Evolutionary conservation across 495 filamentous ascomycete species (phyloP).

Genomic region (Niebla homalea): DNA sequence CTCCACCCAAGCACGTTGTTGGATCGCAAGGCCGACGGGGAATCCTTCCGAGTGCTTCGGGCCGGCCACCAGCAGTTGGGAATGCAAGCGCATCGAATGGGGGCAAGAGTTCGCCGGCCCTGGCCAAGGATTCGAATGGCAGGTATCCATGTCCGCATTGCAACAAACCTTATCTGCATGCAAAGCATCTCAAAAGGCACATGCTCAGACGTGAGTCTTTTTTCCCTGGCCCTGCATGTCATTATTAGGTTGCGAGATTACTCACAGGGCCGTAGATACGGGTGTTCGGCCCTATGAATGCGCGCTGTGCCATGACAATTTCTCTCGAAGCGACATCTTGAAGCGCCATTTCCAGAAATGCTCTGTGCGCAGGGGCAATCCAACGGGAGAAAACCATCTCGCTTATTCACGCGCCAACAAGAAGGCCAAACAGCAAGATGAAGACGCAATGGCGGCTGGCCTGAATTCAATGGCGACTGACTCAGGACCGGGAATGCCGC

Average conservation of each 20-base stretch:
- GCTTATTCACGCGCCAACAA: constrained; percentile 83
- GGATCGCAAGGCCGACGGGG: constrained; percentile 83
- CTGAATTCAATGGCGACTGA: constrained; percentile 28
- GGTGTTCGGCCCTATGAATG: constrained; percentile 96
- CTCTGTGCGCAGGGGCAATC: constrained; percentile 86
- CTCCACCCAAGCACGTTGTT: constrained; percentile 74
- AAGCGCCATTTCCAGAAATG: constrained; percentile 99
- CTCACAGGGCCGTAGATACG: constrained; percentile 47
- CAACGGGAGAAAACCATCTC: constrained; percentile 80
- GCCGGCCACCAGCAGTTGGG: constrained; percentile 52
- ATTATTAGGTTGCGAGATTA: too few relatives aligned
- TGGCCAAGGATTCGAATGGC: constrained; percentile 85
- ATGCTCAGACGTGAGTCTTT: constrained; percentile 74
- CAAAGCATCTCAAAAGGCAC: constrained; percentile 95
- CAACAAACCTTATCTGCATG: constrained; percentile 92
- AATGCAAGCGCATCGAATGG: constrained; percentile 28
- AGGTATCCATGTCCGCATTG: constrained; percentile 97
- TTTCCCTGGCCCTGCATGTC: background rate
- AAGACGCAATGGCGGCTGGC: constrained; percentile 13
- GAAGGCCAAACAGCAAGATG: constrained; percentile 37
- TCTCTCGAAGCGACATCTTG: constrained; percentile 93
- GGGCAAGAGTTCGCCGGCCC: constrained; percentile 63
- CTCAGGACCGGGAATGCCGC: background rate
- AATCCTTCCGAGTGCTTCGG: constrained; percentile 79
- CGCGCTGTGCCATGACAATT: constrained; percentile 93